These are phyloP conservation scores for Botrytis byssoidea DNA, from an alignment of 2,329 filamentous ascomycete species.

Conservation along the genomic window DNA sequence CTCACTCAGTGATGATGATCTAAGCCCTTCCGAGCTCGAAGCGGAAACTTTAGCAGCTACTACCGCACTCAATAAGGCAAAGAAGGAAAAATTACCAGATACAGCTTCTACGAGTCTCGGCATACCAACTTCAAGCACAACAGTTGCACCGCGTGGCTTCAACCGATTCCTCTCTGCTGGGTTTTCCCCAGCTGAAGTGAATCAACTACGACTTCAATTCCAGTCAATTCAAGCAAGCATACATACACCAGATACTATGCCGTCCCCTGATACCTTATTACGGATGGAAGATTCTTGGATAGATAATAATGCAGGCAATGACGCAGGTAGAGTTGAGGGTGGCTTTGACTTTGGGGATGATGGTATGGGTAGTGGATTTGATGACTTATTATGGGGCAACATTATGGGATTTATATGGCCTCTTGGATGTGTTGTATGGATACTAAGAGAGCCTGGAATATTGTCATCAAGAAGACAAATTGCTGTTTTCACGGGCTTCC, in stretches of 20 bases:
- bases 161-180: conserved; percentile 79
- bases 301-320: conserved; percentile 58
- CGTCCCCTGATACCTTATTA: conserved; percentile 71
- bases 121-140: conserved; percentile 38
- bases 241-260: conserved; percentile 87
- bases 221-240: conserved; percentile 77
- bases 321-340: conserved; percentile 41
- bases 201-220: conserved; percentile 84
- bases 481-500: conserved; percentile 80
- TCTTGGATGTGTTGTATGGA: conserved; percentile 79
- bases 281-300: conserved; percentile 89
- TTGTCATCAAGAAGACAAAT: conserved; percentile 82
- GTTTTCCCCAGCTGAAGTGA: conserved; percentile 80
- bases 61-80: conserved; percentile 26
- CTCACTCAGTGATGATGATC: conserved; percentile 76
- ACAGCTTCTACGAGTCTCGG: conserved; percentile 23
- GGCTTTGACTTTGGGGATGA: conserved; percentile 42
- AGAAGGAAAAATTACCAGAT: conserved; percentile 20
- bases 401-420: conserved; percentile 95
- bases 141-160: conserved; percentile 72
- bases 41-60: conserved; percentile 53
- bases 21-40: conserved; percentile 67
- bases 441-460: conserved; percentile 81
- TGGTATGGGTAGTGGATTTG: conserved; percentile 53
- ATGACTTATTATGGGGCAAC: conserved; percentile 85